These are phyloP conservation scores for Talinum fruticosum DNA, from an alignment of 148 eudicot genomes.

Conservation along the genomic window DNA sequence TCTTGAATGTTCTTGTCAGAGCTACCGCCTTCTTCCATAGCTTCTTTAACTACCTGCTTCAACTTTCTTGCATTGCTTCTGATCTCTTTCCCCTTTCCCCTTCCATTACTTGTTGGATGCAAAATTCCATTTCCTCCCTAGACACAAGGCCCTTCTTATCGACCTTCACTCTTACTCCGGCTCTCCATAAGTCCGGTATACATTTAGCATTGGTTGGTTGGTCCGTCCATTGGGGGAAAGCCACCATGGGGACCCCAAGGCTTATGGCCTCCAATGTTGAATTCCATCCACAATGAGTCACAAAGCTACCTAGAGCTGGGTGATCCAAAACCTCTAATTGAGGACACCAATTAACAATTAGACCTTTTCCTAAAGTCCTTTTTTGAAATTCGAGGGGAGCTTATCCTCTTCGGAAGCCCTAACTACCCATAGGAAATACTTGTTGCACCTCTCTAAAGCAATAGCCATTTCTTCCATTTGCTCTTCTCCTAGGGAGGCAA, in stretches of 20 bases:
- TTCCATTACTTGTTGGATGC: slow-evolving; percentile 34
- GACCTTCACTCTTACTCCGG: slow-evolving; percentile 26
- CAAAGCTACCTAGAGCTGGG: too few species aligned
- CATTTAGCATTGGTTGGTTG: slow-evolving; percentile 40
- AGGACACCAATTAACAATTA: too few species aligned
- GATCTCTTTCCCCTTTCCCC: slow-evolving; percentile 27
- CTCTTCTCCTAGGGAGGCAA: too few species aligned
- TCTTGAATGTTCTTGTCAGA: not conserved
- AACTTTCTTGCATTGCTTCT: slow-evolving; percentile 24
- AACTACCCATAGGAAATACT: too few species aligned
- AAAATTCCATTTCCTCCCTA: slow-evolving; percentile 24
- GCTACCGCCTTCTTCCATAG: slow-evolving; percentile 14
- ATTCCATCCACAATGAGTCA: slow-evolving; percentile 52
- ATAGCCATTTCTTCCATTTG: too few species aligned
- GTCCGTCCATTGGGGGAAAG: slow-evolving; percentile 39
- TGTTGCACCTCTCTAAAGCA: too few species aligned
- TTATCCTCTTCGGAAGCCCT: too few species aligned
- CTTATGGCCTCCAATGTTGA: slow-evolving; percentile 43
- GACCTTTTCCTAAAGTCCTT: too few species aligned
- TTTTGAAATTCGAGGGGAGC: too few species aligned
- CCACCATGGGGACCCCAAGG: slow-evolving; percentile 45
- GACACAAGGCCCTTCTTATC: slow-evolving; percentile 24
- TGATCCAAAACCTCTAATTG: too few species aligned
- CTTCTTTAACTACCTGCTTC: slow-evolving; percentile 32
- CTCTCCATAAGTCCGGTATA: slow-evolving; percentile 33